Evolutionary conservation across 2,329 filamentous ascomycete genomes (phyloP), one percentile per base, ranked within the genome.

Genomic region (Fusarium dimerum): DNA sequence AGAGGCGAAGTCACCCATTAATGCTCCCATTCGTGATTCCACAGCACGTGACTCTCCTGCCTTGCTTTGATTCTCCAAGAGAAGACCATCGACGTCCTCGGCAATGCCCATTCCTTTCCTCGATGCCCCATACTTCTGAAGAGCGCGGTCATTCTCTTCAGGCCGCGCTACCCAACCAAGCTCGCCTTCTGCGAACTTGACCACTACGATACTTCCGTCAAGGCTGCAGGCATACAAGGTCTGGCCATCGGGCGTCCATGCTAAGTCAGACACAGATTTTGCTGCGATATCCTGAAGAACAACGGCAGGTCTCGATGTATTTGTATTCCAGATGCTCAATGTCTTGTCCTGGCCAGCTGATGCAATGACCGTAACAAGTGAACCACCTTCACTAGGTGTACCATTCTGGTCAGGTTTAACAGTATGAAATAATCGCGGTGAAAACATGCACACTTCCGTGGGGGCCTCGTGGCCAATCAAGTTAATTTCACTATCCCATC

Each of bases 331-430:
- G 38, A 99, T 88, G 66, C 91, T 97, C 40, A 99, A 74, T 3
- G 92, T 94, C 73, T 97, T 97, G 70, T 99, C 94, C 66, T 96
- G 94, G 3, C 94, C 95, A 6, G 93, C 94, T 56, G 93, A 97
- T 9, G 95, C 94, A 62, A 99, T 95, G 1, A 99, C 93, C 0
- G 93, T 97, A 4, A 97, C 91, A 15, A 85, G 80, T 9, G 78
- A 73, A 1, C 77, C 78, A 15, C 64, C 52, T 6, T 64, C 71
- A 20, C 81, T 77, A 46, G 77, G 71, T 48, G 80, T 68, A 2
- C 77, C 78, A 9, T 76, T 77, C 47, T 82, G 76, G 6, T 75
- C 65, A 1, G 88, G 89, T 45, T 91, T 84, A 48, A 83, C 81
- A 13, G 86, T 86, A 52, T 88, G 84, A 66, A 97, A 99, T 18